Evolutionary conservation across 768 basidiomycete species (phyloP), one percentile per base, ranked within the genome.

Genomic region (Nidularia pulvinata): DNA sequence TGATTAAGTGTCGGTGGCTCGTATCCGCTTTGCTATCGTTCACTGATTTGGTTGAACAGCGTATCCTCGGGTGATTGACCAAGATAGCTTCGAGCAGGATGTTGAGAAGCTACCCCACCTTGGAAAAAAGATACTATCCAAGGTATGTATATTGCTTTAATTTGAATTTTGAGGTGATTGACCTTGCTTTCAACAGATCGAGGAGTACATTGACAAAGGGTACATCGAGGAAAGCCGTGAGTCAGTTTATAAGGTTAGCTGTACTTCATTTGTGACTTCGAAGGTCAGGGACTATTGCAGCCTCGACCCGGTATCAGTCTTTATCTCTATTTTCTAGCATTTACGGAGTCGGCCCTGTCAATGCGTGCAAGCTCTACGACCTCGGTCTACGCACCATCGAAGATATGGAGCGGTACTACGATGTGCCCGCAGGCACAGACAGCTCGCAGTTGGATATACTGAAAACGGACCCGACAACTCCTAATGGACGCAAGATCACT

Each of bases 281-380:
- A 77, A 76, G 22, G 9, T 46, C 52, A 88, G 83, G 76, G 64
- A 74, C 61, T 7, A 80, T 80, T 7, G 65, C 68, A 5, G 61
- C 63, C 5, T 83, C 84, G 1, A 57, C 74, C 25, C 82, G 88
- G 35, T 91, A 81, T 63, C 67, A 73, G 49, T 67, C 82, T 0
- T 76, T 93, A 6, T 77, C 78, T 6, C 60, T 71, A 0, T 90
- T 94, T 61, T 71, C 79, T 11, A 74, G 80, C 5, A 69, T 94
- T 52, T 84, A 94, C 51, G 86, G 89, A 7, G 85, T 94, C 34
- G 92, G 92, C 6, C 76, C 91, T 0, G 66, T 71, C n/a, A 89
- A 79, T 6, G 89, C 92, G 5, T 79, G 84, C 5, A 71, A 77
- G 37, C 74, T 92, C 4, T 90, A 86, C 64, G 79, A 80, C 33